Evolutionary conservation across 345 rosid species (phyloP).

Genomic region (Excoecaria cochinchinensis): DNA sequence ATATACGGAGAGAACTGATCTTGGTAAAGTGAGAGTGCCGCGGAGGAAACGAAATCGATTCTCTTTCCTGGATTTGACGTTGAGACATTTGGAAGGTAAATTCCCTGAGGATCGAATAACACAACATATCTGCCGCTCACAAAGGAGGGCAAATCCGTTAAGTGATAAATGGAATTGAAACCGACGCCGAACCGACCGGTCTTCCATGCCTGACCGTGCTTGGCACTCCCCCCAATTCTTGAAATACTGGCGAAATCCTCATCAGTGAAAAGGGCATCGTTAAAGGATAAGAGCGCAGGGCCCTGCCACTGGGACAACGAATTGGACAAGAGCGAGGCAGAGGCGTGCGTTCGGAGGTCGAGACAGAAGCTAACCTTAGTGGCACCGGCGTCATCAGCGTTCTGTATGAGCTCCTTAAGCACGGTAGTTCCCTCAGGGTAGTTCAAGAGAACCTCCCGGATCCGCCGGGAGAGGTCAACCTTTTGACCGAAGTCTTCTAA

Average conservation of each 20-base stretch:
- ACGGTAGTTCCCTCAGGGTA: constrained; percentile 96
- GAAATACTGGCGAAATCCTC: constrained; percentile 90
- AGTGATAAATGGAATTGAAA: constrained; percentile 91
- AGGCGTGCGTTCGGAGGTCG: constrained; percentile 65
- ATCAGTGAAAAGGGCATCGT: constrained; percentile 83
- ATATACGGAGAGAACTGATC: constrained; percentile 88
- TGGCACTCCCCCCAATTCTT: constrained; percentile 81
- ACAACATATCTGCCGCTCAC: constrained; percentile 87
- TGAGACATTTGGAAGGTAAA: constrained; percentile 78
- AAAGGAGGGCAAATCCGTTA: constrained; percentile 92
- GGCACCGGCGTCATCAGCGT: constrained; percentile 97
- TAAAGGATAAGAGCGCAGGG: constrained; percentile 75
- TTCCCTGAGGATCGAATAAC: constrained; percentile 87
- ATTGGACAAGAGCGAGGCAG: constrained; percentile 57
- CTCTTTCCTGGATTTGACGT: constrained; percentile 92
- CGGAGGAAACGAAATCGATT: constrained; percentile 71
- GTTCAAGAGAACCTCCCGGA: constrained; percentile 89
- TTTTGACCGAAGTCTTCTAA: constrained; percentile 98
- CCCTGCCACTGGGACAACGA: constrained; percentile 84
- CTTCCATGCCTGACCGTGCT: constrained; percentile 78
- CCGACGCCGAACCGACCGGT: constrained; percentile 98
- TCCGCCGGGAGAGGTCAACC: constrained; percentile 93
- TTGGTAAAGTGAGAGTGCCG: constrained; percentile 58
- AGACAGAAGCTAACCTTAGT: constrained; percentile 77
- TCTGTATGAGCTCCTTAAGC: constrained; percentile 88